Evolutionary conservation across 2,329 filamentous ascomycete species (phyloP).

Genomic region (Penicillium nordicum): DNA sequence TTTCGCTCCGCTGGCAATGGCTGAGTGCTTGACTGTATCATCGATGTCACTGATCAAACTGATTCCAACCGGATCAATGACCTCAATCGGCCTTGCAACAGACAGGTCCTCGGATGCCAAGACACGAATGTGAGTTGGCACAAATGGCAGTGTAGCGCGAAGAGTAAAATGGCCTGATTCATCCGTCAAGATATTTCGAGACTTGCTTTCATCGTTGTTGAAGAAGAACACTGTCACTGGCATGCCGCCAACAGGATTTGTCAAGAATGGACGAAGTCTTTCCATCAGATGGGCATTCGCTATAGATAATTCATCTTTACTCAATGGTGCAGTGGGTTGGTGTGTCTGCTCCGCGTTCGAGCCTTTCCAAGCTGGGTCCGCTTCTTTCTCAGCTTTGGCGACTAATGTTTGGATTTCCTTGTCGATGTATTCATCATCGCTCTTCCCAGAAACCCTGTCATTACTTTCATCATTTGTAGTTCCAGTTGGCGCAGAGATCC

Average conservation of each 20-base stretch:
- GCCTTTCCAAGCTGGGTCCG: slow-evolving; percentile 64
- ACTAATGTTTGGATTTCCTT: slow-evolving; percentile 75
- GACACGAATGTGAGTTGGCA: slow-evolving; percentile 85
- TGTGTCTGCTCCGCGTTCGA: slow-evolving; percentile 52
- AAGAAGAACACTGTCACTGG: slow-evolving; percentile 95
- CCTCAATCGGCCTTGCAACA: slow-evolving; percentile 69
- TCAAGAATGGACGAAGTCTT: slow-evolving; percentile 83
- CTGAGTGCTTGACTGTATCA: slow-evolving; percentile 94
- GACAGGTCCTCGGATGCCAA: slow-evolving; percentile 83
- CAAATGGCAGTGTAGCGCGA: slow-evolving; percentile 77
- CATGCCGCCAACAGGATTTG: slow-evolving; percentile 70
- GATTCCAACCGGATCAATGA: slow-evolving; percentile 75
- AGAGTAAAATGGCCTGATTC: slow-evolving; percentile 84
- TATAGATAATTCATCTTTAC: slow-evolving; percentile 67
- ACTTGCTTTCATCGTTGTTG: slow-evolving; percentile 76
- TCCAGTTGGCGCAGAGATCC: slow-evolving; percentile 66
- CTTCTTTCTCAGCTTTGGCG: slow-evolving; percentile 66
- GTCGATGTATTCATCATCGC: slow-evolving; percentile 65
- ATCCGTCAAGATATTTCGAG: slow-evolving; percentile 79
- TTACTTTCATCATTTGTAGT: slow-evolving; percentile 29
- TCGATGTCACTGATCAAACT: slow-evolving; percentile 97
- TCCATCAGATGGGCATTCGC: slow-evolving; percentile 88
- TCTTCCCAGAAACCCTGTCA: slow-evolving; percentile 39
- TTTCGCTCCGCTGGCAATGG: slow-evolving; percentile 78
- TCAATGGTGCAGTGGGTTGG: slow-evolving; percentile 50